Base-by-base conservation (phyloP, 2,329 filamentous ascomycete species). In the Aspergillus sp. region DNA sequence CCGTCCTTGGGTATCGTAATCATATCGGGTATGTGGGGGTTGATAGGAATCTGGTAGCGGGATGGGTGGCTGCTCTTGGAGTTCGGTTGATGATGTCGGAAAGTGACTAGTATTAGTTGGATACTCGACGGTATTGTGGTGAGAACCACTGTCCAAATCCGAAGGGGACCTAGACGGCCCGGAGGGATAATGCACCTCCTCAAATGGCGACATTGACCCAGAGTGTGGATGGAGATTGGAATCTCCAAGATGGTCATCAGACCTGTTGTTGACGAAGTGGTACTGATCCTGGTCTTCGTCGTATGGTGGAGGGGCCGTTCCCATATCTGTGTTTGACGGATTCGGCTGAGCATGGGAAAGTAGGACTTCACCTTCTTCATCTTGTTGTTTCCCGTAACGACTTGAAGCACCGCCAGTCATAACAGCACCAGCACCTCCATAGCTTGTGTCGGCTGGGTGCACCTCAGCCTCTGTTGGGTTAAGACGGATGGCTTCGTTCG, bases 331-430 rank as follows among this genome's bases (percentile, higher is more conserved):
- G 5, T 17, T 48, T 15, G 55, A 57, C 24, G 62, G 56, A 30
- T 74, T 74, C 2, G 69, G 61, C 61, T 77, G 75, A 9, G 74
- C 70, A 57, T 77, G 65, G 3, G 72, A 66, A 6, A 78, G 68
- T 17, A 78, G 70, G 7, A 72, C 68, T 24, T 71, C 66, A 32
- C 70, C 75, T 60, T 78, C 76, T 39, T 75, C 75, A 11, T 69
- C 68, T 5, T 62, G 62, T 12, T 62, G 53, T 4, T 59, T 48
- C 3, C 57, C 62, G 51, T 74, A 73, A 22, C 65, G 68, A 22
- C 49, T 59, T 18, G 60, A 59, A 49, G 63, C 62, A 20, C 60
- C 64, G 17, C 61, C 65, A 38, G 64, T 39, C 38, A 69, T 61
- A 38, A 58, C 30, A 6, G 60, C 38, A 22, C 65, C 64, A 12